phyloP scores from a whole-genome alignment of 768 basidiomycete species.

The Leccinum imitatum region DNA sequence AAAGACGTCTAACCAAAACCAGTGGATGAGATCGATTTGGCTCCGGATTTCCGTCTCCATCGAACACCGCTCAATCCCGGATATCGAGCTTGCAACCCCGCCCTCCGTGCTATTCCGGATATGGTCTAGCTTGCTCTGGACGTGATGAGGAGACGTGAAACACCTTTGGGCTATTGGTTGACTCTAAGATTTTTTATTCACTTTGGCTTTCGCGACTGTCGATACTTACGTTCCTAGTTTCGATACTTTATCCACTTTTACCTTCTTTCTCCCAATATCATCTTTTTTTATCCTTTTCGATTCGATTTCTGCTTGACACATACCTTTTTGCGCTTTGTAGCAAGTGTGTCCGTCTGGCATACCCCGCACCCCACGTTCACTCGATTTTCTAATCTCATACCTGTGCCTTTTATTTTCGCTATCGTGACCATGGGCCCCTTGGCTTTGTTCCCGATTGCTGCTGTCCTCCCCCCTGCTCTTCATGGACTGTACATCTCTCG shows the following conservation, averaged over 20 bases:
- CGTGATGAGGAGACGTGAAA: slow-evolving; percentile 19
- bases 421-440: slow-evolving; percentile 22
- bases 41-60: slow-evolving; percentile 37
- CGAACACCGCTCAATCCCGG: slow-evolving; percentile 7
- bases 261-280: slow-evolving; percentile 19
- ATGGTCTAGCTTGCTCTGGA: slow-evolving; percentile 6
- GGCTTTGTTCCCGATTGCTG: slow-evolving; percentile 27
- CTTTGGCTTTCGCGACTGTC: slow-evolving; percentile 36
- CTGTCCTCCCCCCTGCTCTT: slow-evolving; percentile 18
- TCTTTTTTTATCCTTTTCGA: slow-evolving; percentile 32
- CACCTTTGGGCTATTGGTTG: slow-evolving; percentile 64
- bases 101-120: slow-evolving; percentile 7
- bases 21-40: slow-evolving; percentile 49
- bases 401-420: slow-evolving; percentile 32
- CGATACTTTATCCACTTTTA: slow-evolving; percentile 33
- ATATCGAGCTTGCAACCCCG: slow-evolving; percentile 10
- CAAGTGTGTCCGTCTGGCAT: slow-evolving; percentile 24
- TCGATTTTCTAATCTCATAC: slow-evolving; percentile 31
- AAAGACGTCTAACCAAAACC: slow-evolving; percentile 31
- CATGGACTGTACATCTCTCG: slow-evolving; percentile 26
- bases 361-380: slow-evolving; percentile 28
- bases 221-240: slow-evolving; percentile 26
- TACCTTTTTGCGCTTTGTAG: slow-evolving; percentile 22
- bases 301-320: slow-evolving; percentile 35
- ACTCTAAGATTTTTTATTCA: slow-evolving; percentile 47